phyloP scores from a whole-genome alignment of 2,329 filamentous ascomycete genomes.

The Thielaviopsis euricoi region DNA sequence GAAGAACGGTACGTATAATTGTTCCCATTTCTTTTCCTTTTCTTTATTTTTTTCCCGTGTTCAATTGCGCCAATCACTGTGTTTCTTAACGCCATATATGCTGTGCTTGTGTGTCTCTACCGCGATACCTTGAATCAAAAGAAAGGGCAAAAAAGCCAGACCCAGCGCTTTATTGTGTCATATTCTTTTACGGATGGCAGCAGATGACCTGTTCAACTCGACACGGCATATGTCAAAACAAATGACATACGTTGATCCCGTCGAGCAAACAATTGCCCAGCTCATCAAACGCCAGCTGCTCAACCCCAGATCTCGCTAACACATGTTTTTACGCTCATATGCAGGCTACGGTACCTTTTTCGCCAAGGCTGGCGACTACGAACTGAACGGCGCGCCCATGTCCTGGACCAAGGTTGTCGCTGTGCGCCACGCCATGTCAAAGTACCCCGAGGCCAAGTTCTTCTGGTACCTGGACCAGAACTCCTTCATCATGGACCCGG shows the following conservation, averaged over 20 bases:
- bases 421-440: conserved; percentile 72
- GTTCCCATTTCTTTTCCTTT: neutral
- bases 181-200: neutral
- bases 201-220: neutral
- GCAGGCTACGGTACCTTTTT: conserved; percentile 78
- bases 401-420: conserved; percentile 72
- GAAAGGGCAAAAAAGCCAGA: neutral
- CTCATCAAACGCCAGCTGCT: neutral
- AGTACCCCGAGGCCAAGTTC: conserved; percentile 59
- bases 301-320: conserved; percentile 2
- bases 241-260: neutral
- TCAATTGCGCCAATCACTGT: neutral
- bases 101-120: neutral
- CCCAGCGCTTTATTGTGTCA: neutral
- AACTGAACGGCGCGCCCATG: conserved; percentile 39
- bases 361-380: conserved; percentile 59
- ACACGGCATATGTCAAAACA: neutral
- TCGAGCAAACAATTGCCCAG: neutral
- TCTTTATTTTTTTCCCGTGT: neutral
- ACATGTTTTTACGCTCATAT: neutral
- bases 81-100: neutral
- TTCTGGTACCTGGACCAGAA: conserved; percentile 81
- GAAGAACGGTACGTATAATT: conserved; percentile 52
- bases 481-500: conserved; percentile 75
- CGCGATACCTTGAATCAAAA: neutral